Evolutionary conservation across 139 green algal genomes (phyloP).

Genomic region (Chlorokybus atmophyticus): DNA sequence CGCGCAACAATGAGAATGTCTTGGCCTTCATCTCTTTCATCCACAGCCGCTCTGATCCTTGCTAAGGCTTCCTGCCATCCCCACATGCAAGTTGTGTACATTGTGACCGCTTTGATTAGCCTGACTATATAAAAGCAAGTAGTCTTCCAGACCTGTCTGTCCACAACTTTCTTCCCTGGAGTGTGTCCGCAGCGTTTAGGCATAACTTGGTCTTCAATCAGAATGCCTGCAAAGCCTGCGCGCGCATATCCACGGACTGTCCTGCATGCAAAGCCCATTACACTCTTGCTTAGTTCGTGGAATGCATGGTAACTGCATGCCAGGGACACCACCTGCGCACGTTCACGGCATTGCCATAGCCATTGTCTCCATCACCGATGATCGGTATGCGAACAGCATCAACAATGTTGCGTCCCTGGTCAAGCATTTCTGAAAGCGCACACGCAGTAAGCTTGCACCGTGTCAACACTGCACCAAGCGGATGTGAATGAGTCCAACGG

Average conservation of each 20-base stretch:
- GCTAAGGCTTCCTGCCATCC: conserved; percentile 64
- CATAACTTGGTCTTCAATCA: conserved; percentile 84
- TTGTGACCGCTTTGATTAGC: too few species aligned
- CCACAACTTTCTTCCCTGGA: conserved; percentile 59
- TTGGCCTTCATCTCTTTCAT: conserved; percentile 49
- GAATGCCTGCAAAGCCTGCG: conserved; percentile 68
- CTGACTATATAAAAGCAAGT: not conserved
- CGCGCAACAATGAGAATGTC: conserved; percentile 85
- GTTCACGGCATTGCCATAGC: conserved; percentile 92
- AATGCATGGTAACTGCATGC: too few species aligned
- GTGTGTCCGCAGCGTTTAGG: conserved; percentile 95
- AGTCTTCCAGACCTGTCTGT: conserved; percentile 23
- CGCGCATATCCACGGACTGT: conserved; percentile 75
- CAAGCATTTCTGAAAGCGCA: conserved; percentile 56
- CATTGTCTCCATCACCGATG: conserved; percentile 91
- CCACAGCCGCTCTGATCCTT: conserved; percentile 46
- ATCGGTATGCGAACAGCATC: conserved; percentile 55
- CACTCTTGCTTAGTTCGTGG: too few species aligned
- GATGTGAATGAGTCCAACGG: not conserved
- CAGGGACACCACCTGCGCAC: conserved; percentile 51
- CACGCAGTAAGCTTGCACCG: not conserved
- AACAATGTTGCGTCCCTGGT: conserved; percentile 47
- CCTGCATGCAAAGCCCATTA: too few species aligned
- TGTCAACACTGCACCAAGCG: not conserved
- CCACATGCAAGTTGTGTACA: too few species aligned